Evolutionary conservation across 208 protist species (phyloP).

Genomic region (Trypanosomatidae sp.): DNA sequence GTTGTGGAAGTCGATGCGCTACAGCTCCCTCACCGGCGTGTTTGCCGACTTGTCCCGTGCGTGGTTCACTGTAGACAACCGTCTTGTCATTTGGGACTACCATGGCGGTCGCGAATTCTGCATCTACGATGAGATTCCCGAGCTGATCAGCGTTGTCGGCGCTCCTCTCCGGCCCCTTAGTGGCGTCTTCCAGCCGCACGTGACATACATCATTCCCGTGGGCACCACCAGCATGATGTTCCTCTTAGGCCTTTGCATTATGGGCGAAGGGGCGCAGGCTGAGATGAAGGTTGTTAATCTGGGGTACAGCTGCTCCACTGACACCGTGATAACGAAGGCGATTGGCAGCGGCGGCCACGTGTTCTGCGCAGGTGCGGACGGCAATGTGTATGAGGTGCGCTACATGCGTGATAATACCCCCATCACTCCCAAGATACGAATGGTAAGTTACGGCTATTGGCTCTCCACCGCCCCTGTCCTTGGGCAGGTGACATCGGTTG

Average conservation of each 20-base stretch:
- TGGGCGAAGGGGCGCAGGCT: constrained; percentile 39
- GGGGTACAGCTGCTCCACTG: constrained; percentile 61
- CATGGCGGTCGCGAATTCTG: constrained; percentile 70
- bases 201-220: constrained; percentile 76
- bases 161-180: constrained; percentile 43
- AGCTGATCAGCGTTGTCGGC: constrained; percentile 83
- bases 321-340: constrained; percentile 66
- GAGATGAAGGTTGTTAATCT: constrained; percentile 75
- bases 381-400: constrained; percentile 77
- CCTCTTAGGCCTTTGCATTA: constrained; percentile 79
- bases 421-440: constrained; percentile 63
- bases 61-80: constrained; percentile 89
- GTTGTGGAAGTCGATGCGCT: constrained; percentile 67
- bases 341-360: constrained; percentile 52
- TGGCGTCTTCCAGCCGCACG: constrained; percentile 82
- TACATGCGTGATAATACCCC: constrained; percentile 74
- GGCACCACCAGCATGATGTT: constrained; percentile 71
- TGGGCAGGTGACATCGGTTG: constrained; percentile 46
- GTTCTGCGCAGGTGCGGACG: constrained; percentile 81
- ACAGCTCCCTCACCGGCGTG: constrained; percentile 69
- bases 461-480: constrained; percentile 51
- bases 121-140: constrained; percentile 82
- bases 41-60: constrained; percentile 74
- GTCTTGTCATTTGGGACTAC: constrained; percentile 86
- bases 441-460: constrained; percentile 66